Evolutionary conservation across 2,329 filamentous ascomycete genomes (phyloP), one percentile per base, ranked within the genome.

Genomic region (Aspergillus sp.): DNA sequence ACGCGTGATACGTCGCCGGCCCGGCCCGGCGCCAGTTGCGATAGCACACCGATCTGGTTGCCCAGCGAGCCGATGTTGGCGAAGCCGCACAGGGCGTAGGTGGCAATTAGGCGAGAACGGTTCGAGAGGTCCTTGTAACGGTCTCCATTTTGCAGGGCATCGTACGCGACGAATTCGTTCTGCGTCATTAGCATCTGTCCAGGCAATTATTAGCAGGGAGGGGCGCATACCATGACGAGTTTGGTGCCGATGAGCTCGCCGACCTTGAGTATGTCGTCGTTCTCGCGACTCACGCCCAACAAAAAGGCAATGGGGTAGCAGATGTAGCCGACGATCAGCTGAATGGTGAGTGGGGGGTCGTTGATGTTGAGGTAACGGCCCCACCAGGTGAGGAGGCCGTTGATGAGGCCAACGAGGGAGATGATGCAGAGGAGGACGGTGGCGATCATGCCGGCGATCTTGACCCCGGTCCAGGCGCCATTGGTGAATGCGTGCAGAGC

Each of bases 41-140:
- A 83, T 48, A 95, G 80, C 53, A 95, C 89, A 76, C 90, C 90
- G 55, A 95, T 94, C 73, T 95, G 90, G 51, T 90, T 93, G 68
- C 90, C 90, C 45, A 95, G 81, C 26, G 89, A 93, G 49, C 88
- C 88, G 61, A 95, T 87, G 76, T 95, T 95, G 57, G 89, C 91
- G 68, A 90, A 90, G 22, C 79, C 79, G 72, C 90, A 95, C 59
- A 92, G 82, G 17, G 89, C 88, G 67, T 95, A 95, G 47, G 89
- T 95, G 43, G 87, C 89, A 65, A 95, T 95, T 59, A 95, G 81
- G 43, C 80, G 80, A 20, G 89, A 90, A 49, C 90, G 89, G 14
- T 82, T 75, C 26, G 83, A 84, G 55, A 95, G 79, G 24, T 67
- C 58, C 49, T 73, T 72, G 69, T 88, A 91, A 0, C 70, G 67